A percentile compares a stretch with the other conserved stretches of the same genome.
phyloP scores from a whole-genome alignment of 148 eudicot genomes.

The Silene uniflora region DNA sequence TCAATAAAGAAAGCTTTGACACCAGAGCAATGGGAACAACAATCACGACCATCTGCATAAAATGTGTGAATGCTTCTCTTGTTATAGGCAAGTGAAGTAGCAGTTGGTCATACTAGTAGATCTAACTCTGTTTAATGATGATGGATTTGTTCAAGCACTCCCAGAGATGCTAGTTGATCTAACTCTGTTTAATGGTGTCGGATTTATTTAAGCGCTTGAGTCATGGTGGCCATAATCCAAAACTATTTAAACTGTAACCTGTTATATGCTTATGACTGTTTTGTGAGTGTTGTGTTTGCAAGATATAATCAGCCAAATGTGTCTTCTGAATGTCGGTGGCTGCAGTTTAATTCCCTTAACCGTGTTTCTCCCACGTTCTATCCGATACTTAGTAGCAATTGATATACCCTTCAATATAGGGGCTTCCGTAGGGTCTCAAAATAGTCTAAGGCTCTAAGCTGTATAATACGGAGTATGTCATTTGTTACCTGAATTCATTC shows the following conservation, averaged over 20 bases:
- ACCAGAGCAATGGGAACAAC: conserved; percentile 81
- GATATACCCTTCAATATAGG: no score
- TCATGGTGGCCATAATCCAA: background rate
- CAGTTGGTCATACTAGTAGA: background rate
- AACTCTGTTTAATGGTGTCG: no score
- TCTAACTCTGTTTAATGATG: background rate
- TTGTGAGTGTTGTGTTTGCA: no score
- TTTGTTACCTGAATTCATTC: no score
- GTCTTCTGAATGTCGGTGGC: no score
- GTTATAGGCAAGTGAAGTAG: background rate
- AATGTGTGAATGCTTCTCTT: background rate
- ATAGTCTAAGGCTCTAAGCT: no score
- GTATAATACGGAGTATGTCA: no score
- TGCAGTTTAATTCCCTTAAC: no score
- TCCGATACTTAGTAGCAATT: no score
- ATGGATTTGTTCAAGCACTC: background rate
- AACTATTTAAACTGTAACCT: background rate
- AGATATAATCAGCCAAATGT: no score
- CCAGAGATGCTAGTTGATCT: background rate
- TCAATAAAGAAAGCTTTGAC: conserved; percentile 79
- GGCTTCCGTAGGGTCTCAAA: no score
- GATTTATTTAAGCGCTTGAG: background rate
- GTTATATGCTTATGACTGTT: background rate
- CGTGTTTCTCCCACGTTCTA: no score
- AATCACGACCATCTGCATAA: conserved; percentile 44